Conservation (phyloP, 2,329 filamentous ascomycete species). For the Xylariales sp. region DNA sequence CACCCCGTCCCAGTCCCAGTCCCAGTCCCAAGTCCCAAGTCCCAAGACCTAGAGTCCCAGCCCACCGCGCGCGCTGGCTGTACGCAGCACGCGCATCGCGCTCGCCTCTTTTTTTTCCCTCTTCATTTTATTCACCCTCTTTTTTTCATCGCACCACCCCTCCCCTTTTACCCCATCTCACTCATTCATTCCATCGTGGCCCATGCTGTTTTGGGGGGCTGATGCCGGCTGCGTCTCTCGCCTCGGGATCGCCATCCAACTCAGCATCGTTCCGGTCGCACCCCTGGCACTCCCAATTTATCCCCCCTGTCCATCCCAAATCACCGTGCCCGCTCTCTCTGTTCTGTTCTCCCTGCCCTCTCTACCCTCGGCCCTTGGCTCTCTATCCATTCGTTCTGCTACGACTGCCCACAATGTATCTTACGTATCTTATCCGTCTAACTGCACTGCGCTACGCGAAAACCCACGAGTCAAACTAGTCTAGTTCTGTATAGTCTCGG, state of each 20-base stretch:
- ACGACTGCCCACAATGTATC: background rate
- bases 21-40: background rate
- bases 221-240: slow-evolving; percentile 45
- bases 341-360: background rate
- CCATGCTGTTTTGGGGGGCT: slow-evolving; percentile 34
- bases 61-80: slow-evolving; percentile 25
- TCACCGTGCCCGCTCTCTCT: slow-evolving; percentile 15
- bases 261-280: slow-evolving; percentile 27
- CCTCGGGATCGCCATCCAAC: slow-evolving; percentile 45
- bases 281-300: slow-evolving; percentile 31
- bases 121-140: background rate
- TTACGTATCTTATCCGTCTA: background rate
- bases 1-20: slow-evolving; percentile 3
- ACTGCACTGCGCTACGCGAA: slow-evolving; percentile 1
- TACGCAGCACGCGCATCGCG: slow-evolving; percentile 35
- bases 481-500: slow-evolving; percentile 10
- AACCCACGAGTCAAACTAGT: background rate
- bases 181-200: slow-evolving; percentile 6
- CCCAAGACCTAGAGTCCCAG: slow-evolving; percentile 6
- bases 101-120: slow-evolving; percentile 22
- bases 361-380: slow-evolving; percentile 9
- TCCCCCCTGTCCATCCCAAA: slow-evolving; percentile 26
- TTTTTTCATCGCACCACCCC: background rate
- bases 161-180: slow-evolving; percentile 6
- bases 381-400: slow-evolving; percentile 5